phyloP scores from a whole-genome alignment of 2,329 filamentous ascomycete genomes.

The Colletotrichum cordylinicola region DNA sequence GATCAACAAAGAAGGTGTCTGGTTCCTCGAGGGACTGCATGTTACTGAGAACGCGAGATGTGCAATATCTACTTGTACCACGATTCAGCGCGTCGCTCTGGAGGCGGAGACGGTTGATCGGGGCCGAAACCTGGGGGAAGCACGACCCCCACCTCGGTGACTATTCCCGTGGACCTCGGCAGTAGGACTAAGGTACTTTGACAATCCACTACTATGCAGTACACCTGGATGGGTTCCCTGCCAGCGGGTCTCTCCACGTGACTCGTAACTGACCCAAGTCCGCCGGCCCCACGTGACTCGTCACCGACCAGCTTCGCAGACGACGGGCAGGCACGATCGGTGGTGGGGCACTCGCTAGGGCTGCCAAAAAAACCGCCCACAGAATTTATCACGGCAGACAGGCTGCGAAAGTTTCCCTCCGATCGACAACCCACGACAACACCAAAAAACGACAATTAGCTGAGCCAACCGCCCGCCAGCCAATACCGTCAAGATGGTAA shows the following conservation, averaged over 20 bases:
- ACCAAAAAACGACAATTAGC: conserved; percentile 18
- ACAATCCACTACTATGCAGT: not conserved
- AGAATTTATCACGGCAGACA: conserved; percentile 28
- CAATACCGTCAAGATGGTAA: conserved; percentile 73
- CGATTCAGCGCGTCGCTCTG: not conserved
- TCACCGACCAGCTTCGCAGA: conserved; percentile 37
- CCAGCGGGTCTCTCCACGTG: not conserved
- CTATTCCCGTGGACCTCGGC: conserved; percentile 15
- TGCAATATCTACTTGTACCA: conserved; percentile 1
- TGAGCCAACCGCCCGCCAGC: conserved; percentile 28
- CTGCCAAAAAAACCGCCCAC: conserved; percentile 45
- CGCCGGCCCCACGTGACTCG: conserved; percentile 39
- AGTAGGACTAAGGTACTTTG: not conserved
- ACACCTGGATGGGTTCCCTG: not conserved
- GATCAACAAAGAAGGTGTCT: conserved; percentile 28
- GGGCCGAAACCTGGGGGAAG: conserved; percentile 15
- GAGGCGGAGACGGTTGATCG: conserved; percentile 2
- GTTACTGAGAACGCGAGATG: not conserved
- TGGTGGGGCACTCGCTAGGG: conserved; percentile 38
- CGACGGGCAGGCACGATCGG: conserved; percentile 23
- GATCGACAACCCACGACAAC: conserved; percentile 32
- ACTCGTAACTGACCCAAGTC: conserved; percentile 13
- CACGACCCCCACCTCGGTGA: not conserved
- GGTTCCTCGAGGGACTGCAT: conserved; percentile 18
- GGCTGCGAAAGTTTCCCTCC: conserved; percentile 5